A percentile compares a stretch with the other conserved stretches of the same genome.
phyloP scores from a whole-genome alignment of 1,284 basidiomycete species.

The Cerrena zonata region DNA sequence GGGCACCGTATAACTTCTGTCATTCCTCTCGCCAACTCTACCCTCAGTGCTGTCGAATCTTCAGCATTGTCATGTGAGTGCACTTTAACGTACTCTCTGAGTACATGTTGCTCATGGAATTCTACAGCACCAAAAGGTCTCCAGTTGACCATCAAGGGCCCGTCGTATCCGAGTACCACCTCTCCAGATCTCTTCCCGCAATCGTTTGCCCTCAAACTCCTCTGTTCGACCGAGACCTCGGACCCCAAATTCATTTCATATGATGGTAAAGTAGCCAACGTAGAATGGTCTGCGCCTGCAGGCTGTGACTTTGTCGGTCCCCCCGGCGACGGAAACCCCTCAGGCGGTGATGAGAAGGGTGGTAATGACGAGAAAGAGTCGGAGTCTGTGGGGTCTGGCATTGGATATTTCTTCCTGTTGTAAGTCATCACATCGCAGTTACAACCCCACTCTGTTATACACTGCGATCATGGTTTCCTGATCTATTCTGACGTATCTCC shows the following conservation, averaged over 20 bases:
- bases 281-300: constrained; percentile 56
- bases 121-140: constrained; percentile 45
- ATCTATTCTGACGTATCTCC: no score
- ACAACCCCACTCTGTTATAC: not conserved
- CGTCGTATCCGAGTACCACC: constrained; percentile 46
- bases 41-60: constrained; percentile 36
- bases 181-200: constrained; percentile 41
- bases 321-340: not conserved
- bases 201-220: constrained; percentile 52
- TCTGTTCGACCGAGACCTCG: constrained; percentile 40
- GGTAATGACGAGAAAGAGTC: constrained; percentile 26
- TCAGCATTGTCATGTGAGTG: constrained; percentile 43
- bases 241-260: constrained; percentile 56
- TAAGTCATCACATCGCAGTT: constrained; percentile 44
- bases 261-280: constrained; percentile 43
- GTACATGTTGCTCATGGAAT: constrained; percentile 12
- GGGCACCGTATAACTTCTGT: constrained; percentile 58
- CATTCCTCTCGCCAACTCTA: constrained; percentile 55
- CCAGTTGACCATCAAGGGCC: constrained; percentile 54
- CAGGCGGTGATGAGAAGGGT: constrained; percentile 1
- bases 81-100: not conserved
- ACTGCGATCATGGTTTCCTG: not conserved
- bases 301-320: constrained; percentile 44
- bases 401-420: constrained; percentile 81
- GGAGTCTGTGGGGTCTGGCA: constrained; percentile 57